A percentile compares a stretch with the other conserved stretches of the same genome.
Evolutionary conservation across 192 early-diverging fungal species (phyloP).

Genomic region (Dissophora globulifera): DNA sequence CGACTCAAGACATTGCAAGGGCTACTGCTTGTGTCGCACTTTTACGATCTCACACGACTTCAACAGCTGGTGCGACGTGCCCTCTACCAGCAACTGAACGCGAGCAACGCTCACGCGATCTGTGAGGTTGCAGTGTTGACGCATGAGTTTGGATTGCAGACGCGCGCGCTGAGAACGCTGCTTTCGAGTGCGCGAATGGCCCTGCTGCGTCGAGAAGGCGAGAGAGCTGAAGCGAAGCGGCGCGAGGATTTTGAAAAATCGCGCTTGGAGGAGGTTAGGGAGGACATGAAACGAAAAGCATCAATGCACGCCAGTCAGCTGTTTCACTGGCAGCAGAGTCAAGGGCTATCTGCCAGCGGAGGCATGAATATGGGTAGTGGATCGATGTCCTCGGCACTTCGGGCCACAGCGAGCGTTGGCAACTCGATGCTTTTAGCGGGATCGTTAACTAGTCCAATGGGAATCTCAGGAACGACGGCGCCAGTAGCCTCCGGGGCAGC

Average conservation of each 20-base stretch:
- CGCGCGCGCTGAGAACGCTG: slow-evolving; percentile 29
- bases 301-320: slow-evolving; percentile 17
- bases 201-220: slow-evolving; percentile 31
- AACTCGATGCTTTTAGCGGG: not conserved
- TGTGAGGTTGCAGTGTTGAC: slow-evolving; percentile 46
- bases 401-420: not conserved
- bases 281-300: slow-evolving; percentile 30
- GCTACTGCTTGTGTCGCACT: slow-evolving; percentile 21
- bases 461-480: too few species aligned
- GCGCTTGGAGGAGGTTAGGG: slow-evolving; percentile 39
- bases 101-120: slow-evolving; percentile 29
- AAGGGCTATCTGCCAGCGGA: not conserved
- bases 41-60: slow-evolving; percentile 48
- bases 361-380: not conserved
- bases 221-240: slow-evolving; percentile 37
- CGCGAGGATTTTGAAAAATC: slow-evolving; percentile 44
- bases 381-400: not conserved
- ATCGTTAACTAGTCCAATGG: too few species aligned
- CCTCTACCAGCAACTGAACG: slow-evolving; percentile 27
- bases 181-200: slow-evolving; percentile 27
- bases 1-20: slow-evolving; percentile 37
- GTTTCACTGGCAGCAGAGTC: slow-evolving; percentile 7
- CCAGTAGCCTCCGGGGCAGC: not conserved
- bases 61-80: slow-evolving; percentile 30
- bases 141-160: slow-evolving; percentile 43